phyloP scores from a whole-genome alignment of 2,329 filamentous ascomycete species.

The Diaporthe sp. region DNA sequence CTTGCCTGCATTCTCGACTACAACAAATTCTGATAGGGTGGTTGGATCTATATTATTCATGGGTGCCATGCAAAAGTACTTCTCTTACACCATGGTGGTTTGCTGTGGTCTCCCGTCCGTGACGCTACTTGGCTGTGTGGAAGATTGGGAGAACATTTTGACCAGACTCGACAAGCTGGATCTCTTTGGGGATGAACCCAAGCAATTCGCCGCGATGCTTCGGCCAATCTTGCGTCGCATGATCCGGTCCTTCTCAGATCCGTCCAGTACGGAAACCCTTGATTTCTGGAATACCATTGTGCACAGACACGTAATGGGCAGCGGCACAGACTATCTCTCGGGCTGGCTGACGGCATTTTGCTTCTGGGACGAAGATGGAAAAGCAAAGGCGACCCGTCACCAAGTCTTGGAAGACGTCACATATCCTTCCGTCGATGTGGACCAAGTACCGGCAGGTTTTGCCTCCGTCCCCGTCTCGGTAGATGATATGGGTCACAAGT shows the following conservation, averaged over 20 bases:
- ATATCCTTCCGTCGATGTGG: neutral
- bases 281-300: constrained; percentile 53
- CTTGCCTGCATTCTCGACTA: constrained; percentile 60
- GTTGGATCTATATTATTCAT: constrained; percentile 59
- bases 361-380: constrained; percentile 40
- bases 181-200: constrained; percentile 54
- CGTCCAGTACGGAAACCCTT: constrained; percentile 45
- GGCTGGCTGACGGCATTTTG: constrained; percentile 42
- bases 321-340: neutral
- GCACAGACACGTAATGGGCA: neutral
- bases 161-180: constrained; percentile 54
- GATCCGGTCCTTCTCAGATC: constrained; percentile 53
- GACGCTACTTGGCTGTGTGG: constrained; percentile 59
- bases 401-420: neutral
- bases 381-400: neutral
- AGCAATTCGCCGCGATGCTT: constrained; percentile 52
- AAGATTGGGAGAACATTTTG: constrained; percentile 56
- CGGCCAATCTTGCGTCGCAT: constrained; percentile 56
- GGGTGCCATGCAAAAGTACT: constrained; percentile 60
- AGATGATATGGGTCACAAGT: neutral
- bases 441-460: neutral
- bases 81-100: constrained; percentile 49
- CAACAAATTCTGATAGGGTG: constrained; percentile 55
- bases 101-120: constrained; percentile 62
- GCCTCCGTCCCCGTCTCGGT: neutral